A percentile compares a stretch with the other conserved stretches of the same genome.
Conservation (phyloP, 139 green algal species). For the Yamagishiella unicocca region DNA sequence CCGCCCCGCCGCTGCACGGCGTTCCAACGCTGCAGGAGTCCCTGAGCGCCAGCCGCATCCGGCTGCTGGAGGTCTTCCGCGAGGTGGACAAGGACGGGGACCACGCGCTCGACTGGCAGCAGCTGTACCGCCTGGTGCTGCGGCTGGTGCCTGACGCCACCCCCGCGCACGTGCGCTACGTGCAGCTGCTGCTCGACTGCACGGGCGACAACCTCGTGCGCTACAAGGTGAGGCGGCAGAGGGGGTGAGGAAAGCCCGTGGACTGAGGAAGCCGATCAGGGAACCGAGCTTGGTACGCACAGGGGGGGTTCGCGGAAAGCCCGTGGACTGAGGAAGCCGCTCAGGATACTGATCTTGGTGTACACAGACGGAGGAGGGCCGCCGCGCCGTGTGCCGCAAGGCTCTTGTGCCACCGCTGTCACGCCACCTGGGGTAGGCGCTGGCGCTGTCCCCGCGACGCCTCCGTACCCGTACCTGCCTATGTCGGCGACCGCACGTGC, state of each 20-base stretch:
- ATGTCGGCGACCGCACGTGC: too few relatives aligned
- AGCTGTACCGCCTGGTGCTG: slow-evolving; percentile 55
- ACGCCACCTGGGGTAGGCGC: too few relatives aligned
- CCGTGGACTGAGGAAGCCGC: too few relatives aligned
- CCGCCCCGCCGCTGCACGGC: not conserved
- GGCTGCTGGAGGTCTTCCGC: slow-evolving; percentile 64
- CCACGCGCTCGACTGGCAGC: slow-evolving; percentile 32
- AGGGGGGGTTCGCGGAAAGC: too few relatives aligned
- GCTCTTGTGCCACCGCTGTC: too few relatives aligned
- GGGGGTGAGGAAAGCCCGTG: not conserved
- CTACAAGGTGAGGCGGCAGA: slow-evolving; percentile 9
- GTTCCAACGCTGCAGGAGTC: slow-evolving; percentile 36
- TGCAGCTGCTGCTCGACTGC: slow-evolving; percentile 61
- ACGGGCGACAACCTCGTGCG: slow-evolving; percentile 47
- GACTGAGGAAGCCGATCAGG: too few relatives aligned
- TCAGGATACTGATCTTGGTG: too few relatives aligned
- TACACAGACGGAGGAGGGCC: too few relatives aligned
- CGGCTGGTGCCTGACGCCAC: slow-evolving; percentile 56
- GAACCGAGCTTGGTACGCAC: too few relatives aligned
- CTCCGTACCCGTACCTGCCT: too few relatives aligned
- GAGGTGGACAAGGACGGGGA: slow-evolving; percentile 56
- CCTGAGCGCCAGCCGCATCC: slow-evolving; percentile 37
- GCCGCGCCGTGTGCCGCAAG: too few relatives aligned
- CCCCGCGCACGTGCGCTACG: slow-evolving; percentile 55
- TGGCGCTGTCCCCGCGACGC: too few relatives aligned